Evolutionary conservation across 495 filamentous ascomycete species (phyloP), one percentile per base, ranked within the genome.

Genomic region (Hypoxylon fragiforme): DNA sequence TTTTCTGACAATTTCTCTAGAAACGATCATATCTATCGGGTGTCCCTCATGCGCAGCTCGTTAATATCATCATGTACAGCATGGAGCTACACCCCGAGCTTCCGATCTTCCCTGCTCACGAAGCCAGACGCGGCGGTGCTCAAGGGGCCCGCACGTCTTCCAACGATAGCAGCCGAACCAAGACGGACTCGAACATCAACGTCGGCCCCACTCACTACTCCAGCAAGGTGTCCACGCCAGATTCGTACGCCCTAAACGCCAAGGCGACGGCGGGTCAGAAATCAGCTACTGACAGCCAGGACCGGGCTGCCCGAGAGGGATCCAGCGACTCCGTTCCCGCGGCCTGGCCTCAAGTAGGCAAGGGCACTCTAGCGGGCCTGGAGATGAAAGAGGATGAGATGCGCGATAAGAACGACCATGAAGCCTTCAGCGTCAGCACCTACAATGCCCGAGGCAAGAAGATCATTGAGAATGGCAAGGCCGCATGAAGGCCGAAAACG

Each of bases 291-390:
- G 38, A 39, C 12, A 26, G 6, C 35, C 41, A 21, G 18, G 47
- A 51, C 13, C 57, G 42, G 20, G 41, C 37, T 7, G 48, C 41
- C 3, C 36, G 62, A 16, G 65, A 65, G 19, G 54, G 48, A 1
- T 68, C 65, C 0, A 32, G 30, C 3, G 76, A 78, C 20, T 71
- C 76, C 12, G 60, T 77, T 3, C 81, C 81, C 34, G 75, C 83
- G 15, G 70, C 84, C 7, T 89, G 89, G 73, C 86, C 88, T 1
- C 80, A 81, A 57, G 71, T 83, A 11, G 88, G 86, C 2, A 80
- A 80, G 42, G 81, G 81, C 6, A 43, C 80, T 39, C 78, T 80
- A 40, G 64, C 66, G 3, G 68, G 66, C 28, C 57, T 82, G 13
- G 77, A 79, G 45, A 60, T 70, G 13, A 67, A 80, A 16, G 80